Conservation (phyloP, 2,329 filamentous ascomycete genomes). For the Sporothrix schenckii region DNA sequence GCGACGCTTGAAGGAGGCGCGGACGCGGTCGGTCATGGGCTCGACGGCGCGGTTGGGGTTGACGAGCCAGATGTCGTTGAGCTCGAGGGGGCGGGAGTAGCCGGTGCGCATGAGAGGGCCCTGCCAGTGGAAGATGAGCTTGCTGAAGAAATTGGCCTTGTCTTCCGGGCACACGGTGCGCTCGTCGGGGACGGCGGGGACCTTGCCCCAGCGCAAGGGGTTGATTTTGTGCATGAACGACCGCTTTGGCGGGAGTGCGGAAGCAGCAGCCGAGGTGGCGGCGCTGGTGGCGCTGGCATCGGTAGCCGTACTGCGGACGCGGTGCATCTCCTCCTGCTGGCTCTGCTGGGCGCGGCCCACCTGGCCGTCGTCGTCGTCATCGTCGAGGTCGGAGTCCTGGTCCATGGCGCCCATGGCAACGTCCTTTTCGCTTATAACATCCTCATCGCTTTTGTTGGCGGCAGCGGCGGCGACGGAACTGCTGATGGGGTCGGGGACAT, state of each 20-base stretch:
- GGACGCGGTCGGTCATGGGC: conserved; percentile 66
- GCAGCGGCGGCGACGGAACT: conserved; percentile 25
- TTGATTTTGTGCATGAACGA: conserved; percentile 67
- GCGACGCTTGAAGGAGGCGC: conserved; percentile 69
- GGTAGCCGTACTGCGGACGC: conserved; percentile 58
- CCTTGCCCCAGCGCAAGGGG: conserved; percentile 61
- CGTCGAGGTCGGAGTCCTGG: conserved; percentile 42
- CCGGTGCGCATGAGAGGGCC: conserved; percentile 80
- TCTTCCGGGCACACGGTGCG: conserved; percentile 67
- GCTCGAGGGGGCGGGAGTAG: conserved; percentile 80
- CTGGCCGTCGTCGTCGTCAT: conserved; percentile 34
- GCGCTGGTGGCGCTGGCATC: conserved; percentile 54
- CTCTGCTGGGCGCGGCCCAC: conserved; percentile 40
- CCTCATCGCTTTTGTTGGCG: conserved; percentile 26
- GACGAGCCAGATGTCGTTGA: conserved; percentile 84
- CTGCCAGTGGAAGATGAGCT: conserved; percentile 87
- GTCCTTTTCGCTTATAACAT: conserved; percentile 36
- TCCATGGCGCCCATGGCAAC: conserved; percentile 38
- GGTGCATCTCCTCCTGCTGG: conserved; percentile 42
- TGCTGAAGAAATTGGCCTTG: conserved; percentile 72
- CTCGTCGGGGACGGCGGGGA: conserved; percentile 59
- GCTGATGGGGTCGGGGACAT: conserved; percentile 35
- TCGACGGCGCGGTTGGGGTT: conserved; percentile 79
- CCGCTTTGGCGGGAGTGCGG: conserved; percentile 38
- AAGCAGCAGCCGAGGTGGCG: conserved; percentile 10